Evolutionary conservation across 257 asterid species (phyloP).

Genomic region (Nicotiana knightiana): DNA sequence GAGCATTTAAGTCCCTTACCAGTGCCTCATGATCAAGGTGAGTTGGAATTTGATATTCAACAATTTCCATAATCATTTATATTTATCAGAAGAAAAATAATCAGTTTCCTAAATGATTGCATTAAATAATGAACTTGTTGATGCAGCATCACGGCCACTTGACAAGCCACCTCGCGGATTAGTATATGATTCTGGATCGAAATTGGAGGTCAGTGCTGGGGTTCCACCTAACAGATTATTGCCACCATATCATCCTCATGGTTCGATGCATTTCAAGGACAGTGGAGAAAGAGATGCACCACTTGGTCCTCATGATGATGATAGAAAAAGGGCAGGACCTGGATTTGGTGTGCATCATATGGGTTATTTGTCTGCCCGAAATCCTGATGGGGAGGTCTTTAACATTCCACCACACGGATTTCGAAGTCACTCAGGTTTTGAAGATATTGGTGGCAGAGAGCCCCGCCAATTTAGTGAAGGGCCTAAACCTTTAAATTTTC

Average conservation of each 20-base stretch:
- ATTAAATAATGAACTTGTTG: conserved; percentile 2
- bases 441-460: conserved; percentile 50
- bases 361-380: conserved; percentile 36
- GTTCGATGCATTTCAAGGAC: conserved; percentile 14
- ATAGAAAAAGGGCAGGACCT: conserved; percentile 29
- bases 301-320: conserved; percentile 3
- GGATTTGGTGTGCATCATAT: conserved; percentile 40
- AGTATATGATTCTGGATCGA: conserved; percentile 36
- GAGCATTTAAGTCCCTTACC: conserved; percentile 42
- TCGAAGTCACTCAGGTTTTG: conserved; percentile 39
- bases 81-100: background rate
- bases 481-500: conserved; percentile 40
- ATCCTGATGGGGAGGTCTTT: conserved; percentile 42
- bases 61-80: background rate
- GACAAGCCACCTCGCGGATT: conserved; percentile 40
- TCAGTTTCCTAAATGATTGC: background rate
- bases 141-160: conserved; percentile 35
- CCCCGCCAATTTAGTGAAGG: conserved; percentile 56
- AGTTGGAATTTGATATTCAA: background rate
- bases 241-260: conserved; percentile 41
- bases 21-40: conserved; percentile 53
- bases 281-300: conserved; percentile 21
- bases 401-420: conserved; percentile 50
- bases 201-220: conserved; percentile 33
- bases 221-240: conserved; percentile 48